Evolutionary conservation across 2,329 filamentous ascomycete genomes (phyloP).

Genomic region (Ambrosiella beaveri): DNA sequence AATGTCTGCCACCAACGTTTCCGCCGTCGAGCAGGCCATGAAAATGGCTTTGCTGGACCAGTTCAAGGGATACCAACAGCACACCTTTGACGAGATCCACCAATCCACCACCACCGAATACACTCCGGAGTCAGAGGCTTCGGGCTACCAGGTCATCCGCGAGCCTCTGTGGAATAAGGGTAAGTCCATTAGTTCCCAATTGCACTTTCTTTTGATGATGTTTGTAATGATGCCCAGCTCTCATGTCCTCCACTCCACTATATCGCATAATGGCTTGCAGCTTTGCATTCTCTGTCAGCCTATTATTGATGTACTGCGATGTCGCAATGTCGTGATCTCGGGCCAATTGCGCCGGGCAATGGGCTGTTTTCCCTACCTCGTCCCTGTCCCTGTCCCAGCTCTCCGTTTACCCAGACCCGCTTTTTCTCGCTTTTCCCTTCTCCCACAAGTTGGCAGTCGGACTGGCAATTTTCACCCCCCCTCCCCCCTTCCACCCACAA

Average conservation of each 20-base stretch:
- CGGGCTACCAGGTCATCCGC: conserved; percentile 42
- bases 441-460: not conserved
- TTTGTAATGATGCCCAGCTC: not conserved
- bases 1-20: conserved; percentile 38
- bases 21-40: conserved; percentile 41
- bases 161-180: conserved; percentile 52
- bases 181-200: conserved; percentile 20
- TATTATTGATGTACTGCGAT: conserved; percentile 8
- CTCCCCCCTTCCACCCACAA: conserved; percentile 1
- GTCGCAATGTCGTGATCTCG: conserved; percentile 12
- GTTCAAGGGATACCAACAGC: conserved; percentile 41
- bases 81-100: conserved; percentile 37
- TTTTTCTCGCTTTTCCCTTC: not conserved
- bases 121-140: conserved; percentile 31
- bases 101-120: conserved; percentile 38
- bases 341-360: not conserved
- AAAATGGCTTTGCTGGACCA: conserved; percentile 43
- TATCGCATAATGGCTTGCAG: not conserved
- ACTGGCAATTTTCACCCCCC: conserved; percentile 2
- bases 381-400: not conserved
- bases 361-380: conserved; percentile 1
- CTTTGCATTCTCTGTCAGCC: conserved; percentile 1
- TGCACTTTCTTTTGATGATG: conserved; percentile 3
- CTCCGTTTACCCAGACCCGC: not conserved
- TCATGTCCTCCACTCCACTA: not conserved